Conservation (phyloP, 2,329 filamentous ascomycete genomes). For the Fusarium sp. region DNA sequence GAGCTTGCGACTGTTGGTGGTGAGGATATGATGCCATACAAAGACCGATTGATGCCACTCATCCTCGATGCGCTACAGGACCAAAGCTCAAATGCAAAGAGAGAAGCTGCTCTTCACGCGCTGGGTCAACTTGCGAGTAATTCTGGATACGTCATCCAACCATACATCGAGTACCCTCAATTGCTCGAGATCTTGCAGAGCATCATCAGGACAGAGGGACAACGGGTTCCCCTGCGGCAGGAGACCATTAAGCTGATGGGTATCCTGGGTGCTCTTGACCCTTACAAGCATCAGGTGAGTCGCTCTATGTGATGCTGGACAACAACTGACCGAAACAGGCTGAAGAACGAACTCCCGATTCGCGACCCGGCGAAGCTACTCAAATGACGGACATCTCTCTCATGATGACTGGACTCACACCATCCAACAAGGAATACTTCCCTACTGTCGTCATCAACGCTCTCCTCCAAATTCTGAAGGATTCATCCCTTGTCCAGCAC, state of each 20-base stretch:
- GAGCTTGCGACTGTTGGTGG: slow-evolving; percentile 94
- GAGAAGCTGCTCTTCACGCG: slow-evolving; percentile 90
- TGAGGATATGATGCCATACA: slow-evolving; percentile 91
- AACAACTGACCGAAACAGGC: slow-evolving; percentile 65
- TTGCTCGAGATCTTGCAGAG: slow-evolving; percentile 91
- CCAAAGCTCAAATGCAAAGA: slow-evolving; percentile 87
- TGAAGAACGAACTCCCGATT: slow-evolving; percentile 86
- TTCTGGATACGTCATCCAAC: slow-evolving; percentile 96
- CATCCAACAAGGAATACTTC: slow-evolving; percentile 98
- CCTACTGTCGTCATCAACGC: slow-evolving; percentile 98
- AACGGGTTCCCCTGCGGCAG: slow-evolving; percentile 84
- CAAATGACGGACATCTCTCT: slow-evolving; percentile 91
- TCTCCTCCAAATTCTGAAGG: slow-evolving; percentile 89
- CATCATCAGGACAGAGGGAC: slow-evolving; percentile 90
- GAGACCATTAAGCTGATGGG: slow-evolving; percentile 98
- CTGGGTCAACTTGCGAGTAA: slow-evolving; percentile 94
- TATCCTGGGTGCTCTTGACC: slow-evolving; percentile 92
- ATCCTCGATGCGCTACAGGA: slow-evolving; percentile 95
- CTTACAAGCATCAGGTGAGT: slow-evolving; percentile 86
- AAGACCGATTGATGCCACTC: slow-evolving; percentile 91
- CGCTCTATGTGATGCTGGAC: no score
- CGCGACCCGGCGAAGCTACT: slow-evolving; percentile 69
- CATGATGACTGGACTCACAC: slow-evolving; percentile 97
- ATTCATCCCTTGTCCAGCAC: slow-evolving; percentile 88
- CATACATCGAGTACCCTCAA: slow-evolving; percentile 94